Base-by-base conservation (phyloP, 768 basidiomycete genomes). In the Epithele typhae region DNA sequence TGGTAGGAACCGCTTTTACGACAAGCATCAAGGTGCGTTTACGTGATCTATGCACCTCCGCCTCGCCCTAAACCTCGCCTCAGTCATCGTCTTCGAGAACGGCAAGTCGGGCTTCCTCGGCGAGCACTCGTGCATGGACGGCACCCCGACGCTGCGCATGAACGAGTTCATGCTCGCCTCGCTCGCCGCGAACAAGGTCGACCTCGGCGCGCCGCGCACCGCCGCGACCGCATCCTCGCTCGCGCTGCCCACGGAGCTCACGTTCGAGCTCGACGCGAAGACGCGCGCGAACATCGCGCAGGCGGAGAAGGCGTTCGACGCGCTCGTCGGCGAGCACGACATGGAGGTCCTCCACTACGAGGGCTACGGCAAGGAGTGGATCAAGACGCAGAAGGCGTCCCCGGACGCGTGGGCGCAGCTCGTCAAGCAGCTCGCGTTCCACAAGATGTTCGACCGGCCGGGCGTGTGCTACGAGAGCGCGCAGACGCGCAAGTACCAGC, bases 391-490 rank as follows among this genome's bases (percentile, higher is more conserved):
- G 75, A 84, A 84, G 59, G 73, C 79, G 38, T 92, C 89, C 1
- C 96, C 95, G 0, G 96, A 99, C 59, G 93, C 94, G 22, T 93
- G 92, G 83, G 89, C 77, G 15, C 96, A 99, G 68, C 76, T 98
- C 44, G 83, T 94, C 56, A 97, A 94, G 71, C 95, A 97, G 67
- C 83, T 97, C 38, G 95, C 94, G 18, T 97, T 90, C 73, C 81
- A 87, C 65, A 93, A 94, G 69, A 79, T 93, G 75, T 76, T 72
- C 57, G 70, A 72, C 5, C 75, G 87, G 2, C 82, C 87, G 8
- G 88, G 80, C 2, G 82, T 89, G 37, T 84, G 87, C 51, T 99
- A 99, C 69, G 95, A 99, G 74, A 86, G 84, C 52, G 86, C 87
- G 5, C 94, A 97, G 70, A 98, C 95, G 45, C 76, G 96, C 22